Conservation (phyloP, 2,329 filamentous ascomycete genomes). For the Coniochaeta sp. region DNA sequence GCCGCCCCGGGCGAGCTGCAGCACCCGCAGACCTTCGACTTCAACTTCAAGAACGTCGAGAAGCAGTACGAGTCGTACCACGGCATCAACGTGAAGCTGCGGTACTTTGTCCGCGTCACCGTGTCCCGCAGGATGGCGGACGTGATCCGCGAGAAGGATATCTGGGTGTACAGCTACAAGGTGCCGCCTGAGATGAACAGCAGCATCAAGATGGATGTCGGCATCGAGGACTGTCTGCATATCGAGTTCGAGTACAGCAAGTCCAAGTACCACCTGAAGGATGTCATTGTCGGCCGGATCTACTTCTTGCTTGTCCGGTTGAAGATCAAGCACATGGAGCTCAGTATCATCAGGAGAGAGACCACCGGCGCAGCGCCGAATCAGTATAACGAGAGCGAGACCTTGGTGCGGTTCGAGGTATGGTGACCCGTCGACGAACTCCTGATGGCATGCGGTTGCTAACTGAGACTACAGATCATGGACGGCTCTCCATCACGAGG, state of each 20-base stretch:
- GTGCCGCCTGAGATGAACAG: conserved; percentile 97
- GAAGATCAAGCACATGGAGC: conserved; percentile 99
- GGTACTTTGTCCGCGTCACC: conserved; percentile 96
- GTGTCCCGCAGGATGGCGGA: conserved; percentile 96
- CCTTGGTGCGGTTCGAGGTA: conserved; percentile 90
- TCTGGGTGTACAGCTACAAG: conserved; percentile 98
- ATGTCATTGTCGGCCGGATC: conserved; percentile 96
- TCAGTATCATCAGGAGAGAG: conserved; percentile 94
- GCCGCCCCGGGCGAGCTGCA: conserved; percentile 95
- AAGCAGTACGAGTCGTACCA: conserved; percentile 99
- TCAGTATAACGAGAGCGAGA: conserved; percentile 99
- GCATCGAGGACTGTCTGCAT: conserved; percentile 97
- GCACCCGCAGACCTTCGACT: conserved; percentile 96
- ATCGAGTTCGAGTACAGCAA: conserved; percentile 99
- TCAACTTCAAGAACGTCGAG: conserved; percentile 99
- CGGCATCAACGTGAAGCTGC: conserved; percentile 97
- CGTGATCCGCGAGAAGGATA: conserved; percentile 96
- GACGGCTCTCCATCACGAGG: conserved; percentile 95
- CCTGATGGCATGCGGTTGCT: neutral
- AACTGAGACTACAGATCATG: conserved; percentile 65
- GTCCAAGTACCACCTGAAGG: conserved; percentile 97
- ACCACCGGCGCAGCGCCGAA: conserved; percentile 95
- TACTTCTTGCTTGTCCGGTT: conserved; percentile 95
- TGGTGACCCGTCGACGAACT: neutral
- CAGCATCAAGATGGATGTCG: conserved; percentile 99